Evolutionary conservation across 331 rosid genomes (phyloP).

Genomic region (Quercus phellos): DNA sequence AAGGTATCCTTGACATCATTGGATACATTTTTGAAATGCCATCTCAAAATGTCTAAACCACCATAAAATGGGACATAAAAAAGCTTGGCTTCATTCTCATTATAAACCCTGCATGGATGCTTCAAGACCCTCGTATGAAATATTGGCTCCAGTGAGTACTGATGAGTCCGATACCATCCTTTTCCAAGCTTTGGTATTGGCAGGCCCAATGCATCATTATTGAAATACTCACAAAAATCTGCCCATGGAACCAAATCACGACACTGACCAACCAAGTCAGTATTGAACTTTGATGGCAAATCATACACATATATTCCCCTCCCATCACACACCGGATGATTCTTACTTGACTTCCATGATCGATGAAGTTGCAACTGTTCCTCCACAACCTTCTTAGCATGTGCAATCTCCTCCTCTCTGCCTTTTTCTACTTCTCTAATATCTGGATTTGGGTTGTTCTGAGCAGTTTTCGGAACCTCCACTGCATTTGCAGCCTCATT

Average conservation of each 20-base stretch:
- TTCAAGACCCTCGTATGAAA: slow-evolving; percentile 62
- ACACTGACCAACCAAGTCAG: slow-evolving; percentile 70
- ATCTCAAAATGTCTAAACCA: slow-evolving; percentile 67
- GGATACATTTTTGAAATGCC: slow-evolving; percentile 81
- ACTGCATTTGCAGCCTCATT: not conserved
- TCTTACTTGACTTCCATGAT: slow-evolving; percentile 48
- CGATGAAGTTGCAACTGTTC: slow-evolving; percentile 54
- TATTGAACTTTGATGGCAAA: slow-evolving; percentile 57
- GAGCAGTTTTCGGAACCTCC: slow-evolving; percentile 3
- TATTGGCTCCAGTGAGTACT: slow-evolving; percentile 68
- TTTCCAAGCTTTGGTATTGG: slow-evolving; percentile 55
- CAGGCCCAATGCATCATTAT: slow-evolving; percentile 59
- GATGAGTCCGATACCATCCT: slow-evolving; percentile 74
- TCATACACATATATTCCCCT: slow-evolving; percentile 70
- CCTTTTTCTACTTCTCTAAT: slow-evolving; percentile 9
- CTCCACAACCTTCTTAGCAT: slow-evolving; percentile 46
- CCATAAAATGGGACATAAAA: slow-evolving; percentile 82
- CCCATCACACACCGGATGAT: slow-evolving; percentile 43
- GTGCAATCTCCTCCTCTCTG: slow-evolving; percentile 31
- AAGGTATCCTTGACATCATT: slow-evolving; percentile 58
- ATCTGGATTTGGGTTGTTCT: slow-evolving; percentile 5
- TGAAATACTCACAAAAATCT: slow-evolving; percentile 54
- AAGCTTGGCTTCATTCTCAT: slow-evolving; percentile 55
- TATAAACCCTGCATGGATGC: slow-evolving; percentile 66
- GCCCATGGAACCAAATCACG: slow-evolving; percentile 70